Evolutionary conservation across 2,329 filamentous ascomycete genomes (phyloP), one percentile per base, ranked within the genome.

Genomic region (Graphilbum sp.): DNA sequence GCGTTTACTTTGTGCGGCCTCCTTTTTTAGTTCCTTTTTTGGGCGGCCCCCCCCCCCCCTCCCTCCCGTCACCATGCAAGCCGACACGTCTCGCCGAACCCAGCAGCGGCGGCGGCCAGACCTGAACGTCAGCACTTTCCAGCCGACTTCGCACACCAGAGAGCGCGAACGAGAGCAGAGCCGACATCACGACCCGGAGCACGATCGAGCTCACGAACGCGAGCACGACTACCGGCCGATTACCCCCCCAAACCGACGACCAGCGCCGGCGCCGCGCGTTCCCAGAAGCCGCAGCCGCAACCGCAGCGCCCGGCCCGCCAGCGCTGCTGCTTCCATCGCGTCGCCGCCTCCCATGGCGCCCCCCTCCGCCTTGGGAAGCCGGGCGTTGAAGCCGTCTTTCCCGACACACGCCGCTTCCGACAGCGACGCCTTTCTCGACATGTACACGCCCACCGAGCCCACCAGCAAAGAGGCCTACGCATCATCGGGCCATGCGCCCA

Each of bases 391-490:
- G n/a, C n/a, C n/a, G n/a, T n/a, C n/a, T n/a, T n/a, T n/a, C n/a
- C n/a, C n/a, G n/a, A n/a, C n/a, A 5, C 27, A 29, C 10, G 13
- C 5, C 5, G 27, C 20, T 6, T 12, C 27, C 36, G 11, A 15
- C 29, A 31, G 12, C 7, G n/a, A 25, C 25, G 8, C 12, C 6
- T 24, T 24, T 24, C 21, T 24, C 21, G 21, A 24, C 5, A 24
- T 24, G 21, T 24, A 60, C 36, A 52, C 59, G n/a, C 52, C 61
- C 25, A 52, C 59, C 48, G 54, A 60, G 47, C 44, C 30, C 30
- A n/a, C 44, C 55, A n/a, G n/a, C n/a, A n/a, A n/a, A n/a, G n/a
- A n/a, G n/a, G n/a, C n/a, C n/a, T n/a, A n/a, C n/a, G n/a, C n/a
- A n/a, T n/a, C n/a, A n/a, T 46, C 45, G 44, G 37, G 38, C 44